Evolutionary conservation across 352 stramenopile genomes (phyloP).

Genomic region (Pythium aristosporum): DNA sequence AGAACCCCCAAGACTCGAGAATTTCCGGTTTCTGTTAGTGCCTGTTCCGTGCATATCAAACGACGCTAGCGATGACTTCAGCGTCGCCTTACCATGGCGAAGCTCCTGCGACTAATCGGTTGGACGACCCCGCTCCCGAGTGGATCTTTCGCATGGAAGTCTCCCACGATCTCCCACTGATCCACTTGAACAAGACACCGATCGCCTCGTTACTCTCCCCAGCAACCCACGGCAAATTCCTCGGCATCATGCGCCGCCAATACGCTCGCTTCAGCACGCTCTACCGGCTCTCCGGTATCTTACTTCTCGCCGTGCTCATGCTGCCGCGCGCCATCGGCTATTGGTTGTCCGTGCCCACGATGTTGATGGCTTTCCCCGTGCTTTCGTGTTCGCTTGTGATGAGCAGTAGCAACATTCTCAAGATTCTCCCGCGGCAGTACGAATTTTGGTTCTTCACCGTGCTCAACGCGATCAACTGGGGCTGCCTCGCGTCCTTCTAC

Average conservation of each 20-base stretch:
- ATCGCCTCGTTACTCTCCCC: conserved; percentile 6
- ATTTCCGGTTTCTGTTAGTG: too few relatives aligned
- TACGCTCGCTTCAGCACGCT: conserved; percentile 14
- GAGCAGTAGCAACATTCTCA: conserved; percentile 31
- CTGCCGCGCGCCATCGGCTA: neutral
- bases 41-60: neutral
- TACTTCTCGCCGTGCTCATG: conserved; percentile 1
- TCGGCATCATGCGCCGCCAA: conserved; percentile 10
- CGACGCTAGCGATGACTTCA: neutral
- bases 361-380: conserved; percentile 8
- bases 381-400: conserved; percentile 23
- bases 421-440: conserved; percentile 27
- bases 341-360: conserved; percentile 1
- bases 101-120: neutral
- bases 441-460: conserved; percentile 48
- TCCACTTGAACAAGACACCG: conserved; percentile 17
- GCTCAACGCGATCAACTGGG: conserved; percentile 32
- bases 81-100: neutral
- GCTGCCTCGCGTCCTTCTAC: conserved; percentile 31
- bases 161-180: neutral
- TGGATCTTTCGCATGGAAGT: conserved; percentile 24
- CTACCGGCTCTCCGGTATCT: conserved; percentile 12
- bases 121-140: neutral
- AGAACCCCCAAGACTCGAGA: too few relatives aligned
- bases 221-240: neutral